Base-by-base conservation (phyloP, 805 yeast genomes). In the Cyberlindnera galapagoensis region DNA sequence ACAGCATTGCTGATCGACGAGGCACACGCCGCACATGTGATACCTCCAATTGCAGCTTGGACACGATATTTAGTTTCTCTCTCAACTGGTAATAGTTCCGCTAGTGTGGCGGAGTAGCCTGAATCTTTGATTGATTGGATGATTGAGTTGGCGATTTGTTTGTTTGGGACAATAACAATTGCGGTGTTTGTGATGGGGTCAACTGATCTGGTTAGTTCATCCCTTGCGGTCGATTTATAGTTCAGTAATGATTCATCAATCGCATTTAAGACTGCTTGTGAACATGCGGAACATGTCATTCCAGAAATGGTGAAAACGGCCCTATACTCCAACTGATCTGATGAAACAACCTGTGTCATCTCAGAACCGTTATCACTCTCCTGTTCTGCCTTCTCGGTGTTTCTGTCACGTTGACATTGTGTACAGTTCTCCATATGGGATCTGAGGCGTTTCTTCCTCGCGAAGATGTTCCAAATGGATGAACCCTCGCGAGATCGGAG, bases 21-120 rank as follows among this genome's bases (percentile, higher is more conserved):
- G 2, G 74, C 74, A 54, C 92, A 79, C 0, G 85, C 74, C 7
- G 82, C 76, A 56, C 90, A 82, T 0, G 86, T 74, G 53, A 81
- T 80, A 4, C 88, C 90, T 9, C 80, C 82, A 26, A 82, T 73
- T 0, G 74, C 57, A 1, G 85, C 86, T 9, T 65, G 59, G 7
- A 78, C 70, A 43, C 67, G 69, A 43, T 61, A 69, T 34, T 65
- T 68, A 6, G 60, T 47, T 6, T 72, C 59, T 21, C 70, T 59
- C 20, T 66, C 66, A 4, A 77, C 67, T 1, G 85, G 87, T 15
- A 76, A 49, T 7, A 80, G 60, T 42, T 80, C 85, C 6, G 74
- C 49, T 10, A 80, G 56, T 13, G 62, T 67, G 25, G 77, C 70
- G 7, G 65, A 67, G 43, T 63, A 64, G 1, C 74, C 74, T 2